Evolutionary conservation across 1,284 basidiomycete genomes (phyloP), one percentile per base, ranked within the genome.

Genomic region (Stereum hirsutum): DNA sequence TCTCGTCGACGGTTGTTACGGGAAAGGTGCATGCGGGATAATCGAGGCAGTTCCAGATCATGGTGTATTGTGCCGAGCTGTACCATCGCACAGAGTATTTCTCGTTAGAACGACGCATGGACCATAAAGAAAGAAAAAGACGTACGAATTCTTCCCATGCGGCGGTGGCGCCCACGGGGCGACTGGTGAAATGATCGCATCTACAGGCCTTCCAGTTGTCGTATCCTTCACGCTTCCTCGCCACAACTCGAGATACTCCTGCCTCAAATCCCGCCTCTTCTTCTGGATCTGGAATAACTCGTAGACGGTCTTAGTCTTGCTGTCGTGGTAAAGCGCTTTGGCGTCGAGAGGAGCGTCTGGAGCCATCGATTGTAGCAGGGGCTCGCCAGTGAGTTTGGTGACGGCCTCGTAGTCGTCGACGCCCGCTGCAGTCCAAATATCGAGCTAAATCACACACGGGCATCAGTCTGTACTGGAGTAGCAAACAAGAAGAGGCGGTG

Each of bases 11-110:
- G 39, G 57, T 68, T 0, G 78, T 73, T 1, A 81, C 81, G 0
- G 89, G 89, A 47, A 91, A 71, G 5, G 75, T 63, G n/a, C 75
- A 65, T 1, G 73, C 69, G 0, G 84, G 69, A 52, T 79, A 86
- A 55, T 89, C 85, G 23, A 85, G 68, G 4, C 69, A 57, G 54
- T 88, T 89, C 72, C 75, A 87, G 34, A 77, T 54, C 27, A 66
- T 66, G 0, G 85, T 86, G 53, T 84, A 87, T 33, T 58, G 50
- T 6, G 58, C 63, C 39, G 39, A 30, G 26, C 28, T 3, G 12
- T 37, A 39, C 49, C 26, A 46, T 44, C 3, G 41, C 23, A 21
- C 27, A 17, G 17, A 26, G 24, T 32, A 12, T 31, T n/a, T n/a
- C n/a, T n/a, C n/a, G n/a, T n/a, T n/a, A n/a, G n/a, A n/a, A n/a